Percentiles rank a stretch among this genome's conserved stretches.
Conservation (phyloP, 31 red algal genomes). For the Odonthalia washingtoniensis region DNA sequence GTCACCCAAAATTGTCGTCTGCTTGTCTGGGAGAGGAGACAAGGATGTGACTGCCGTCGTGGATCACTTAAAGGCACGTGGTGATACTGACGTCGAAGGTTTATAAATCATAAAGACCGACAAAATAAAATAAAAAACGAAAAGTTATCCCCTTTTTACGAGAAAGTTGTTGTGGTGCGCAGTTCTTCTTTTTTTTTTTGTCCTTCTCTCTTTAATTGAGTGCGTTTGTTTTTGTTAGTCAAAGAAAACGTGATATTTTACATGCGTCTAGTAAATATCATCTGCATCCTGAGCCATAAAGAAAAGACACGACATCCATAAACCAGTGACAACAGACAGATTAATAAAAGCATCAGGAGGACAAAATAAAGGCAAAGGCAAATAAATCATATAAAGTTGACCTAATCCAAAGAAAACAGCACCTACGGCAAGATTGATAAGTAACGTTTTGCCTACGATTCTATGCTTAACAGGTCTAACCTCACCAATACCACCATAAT, state of each 20-base stretch:
- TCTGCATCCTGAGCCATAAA: conserved; percentile 85
- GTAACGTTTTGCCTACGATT: conserved; percentile 71
- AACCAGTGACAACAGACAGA: conserved; percentile 59
- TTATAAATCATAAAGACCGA: background rate
- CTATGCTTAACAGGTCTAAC: conserved; percentile 84
- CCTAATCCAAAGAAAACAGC: conserved; percentile 81
- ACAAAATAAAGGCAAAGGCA: conserved; percentile 76
- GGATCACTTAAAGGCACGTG: conserved; percentile 8
- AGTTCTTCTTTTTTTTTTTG: no score
- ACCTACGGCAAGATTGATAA: conserved; percentile 72
- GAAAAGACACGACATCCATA: conserved; percentile 78
- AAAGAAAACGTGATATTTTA: no score
- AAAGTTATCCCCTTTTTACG: background rate
- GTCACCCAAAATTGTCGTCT: conserved; percentile 84
- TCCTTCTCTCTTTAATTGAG: no score
- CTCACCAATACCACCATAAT: conserved; percentile 85
- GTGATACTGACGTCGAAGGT: conserved; percentile 18
- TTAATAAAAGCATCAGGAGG: conserved; percentile 76
- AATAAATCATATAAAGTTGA: conserved; percentile 75
- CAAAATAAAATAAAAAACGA: background rate
- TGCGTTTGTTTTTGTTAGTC: no score
- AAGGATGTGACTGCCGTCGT: conserved; percentile 81
- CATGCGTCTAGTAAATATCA: conserved; percentile 70
- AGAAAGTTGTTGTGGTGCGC: no score
- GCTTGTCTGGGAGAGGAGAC: conserved; percentile 93